Evolutionary conservation across 345 rosid species (phyloP).

Genomic region (Theobroma cacao): DNA sequence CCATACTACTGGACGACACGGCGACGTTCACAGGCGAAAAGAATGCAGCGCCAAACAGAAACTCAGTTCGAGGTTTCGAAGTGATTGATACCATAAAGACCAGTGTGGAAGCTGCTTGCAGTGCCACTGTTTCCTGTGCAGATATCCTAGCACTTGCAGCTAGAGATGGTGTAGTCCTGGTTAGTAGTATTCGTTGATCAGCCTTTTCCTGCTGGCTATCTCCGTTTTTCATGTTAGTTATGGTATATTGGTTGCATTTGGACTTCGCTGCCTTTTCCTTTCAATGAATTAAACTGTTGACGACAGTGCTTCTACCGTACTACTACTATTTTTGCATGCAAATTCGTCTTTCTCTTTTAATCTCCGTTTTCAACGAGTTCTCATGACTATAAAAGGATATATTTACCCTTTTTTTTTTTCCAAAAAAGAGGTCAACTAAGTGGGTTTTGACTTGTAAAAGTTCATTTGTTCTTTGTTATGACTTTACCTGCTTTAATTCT

Average conservation of each 20-base stretch:
- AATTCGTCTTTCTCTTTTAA: not conserved
- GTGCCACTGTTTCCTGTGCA: conserved; percentile 34
- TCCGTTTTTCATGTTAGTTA: too few relatives aligned
- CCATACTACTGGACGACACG: conserved; percentile 38
- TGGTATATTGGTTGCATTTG: too few relatives aligned
- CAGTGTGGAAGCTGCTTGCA: conserved; percentile 33
- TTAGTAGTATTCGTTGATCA: not conserved
- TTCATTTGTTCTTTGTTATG: too few relatives aligned
- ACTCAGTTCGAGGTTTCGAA: conserved; percentile 33
- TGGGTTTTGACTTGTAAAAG: too few relatives aligned
- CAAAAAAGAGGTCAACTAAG: too few relatives aligned
- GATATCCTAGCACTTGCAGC: conserved; percentile 38
- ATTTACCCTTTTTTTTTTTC: not conserved
- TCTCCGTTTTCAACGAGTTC: not conserved
- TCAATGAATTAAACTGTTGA: too few relatives aligned
- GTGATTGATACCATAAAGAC: conserved; percentile 38
- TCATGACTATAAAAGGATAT: too few relatives aligned
- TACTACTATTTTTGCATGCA: not conserved
- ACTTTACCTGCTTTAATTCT: too few relatives aligned
- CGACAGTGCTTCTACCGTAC: too few relatives aligned
- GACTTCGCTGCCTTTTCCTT: too few relatives aligned
- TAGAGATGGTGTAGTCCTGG: conserved; percentile 28
- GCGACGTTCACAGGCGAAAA: conserved; percentile 34
- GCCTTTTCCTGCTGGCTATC: not conserved
- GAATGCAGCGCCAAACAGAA: conserved; percentile 31